Evolutionary conservation across 257 asterid species (phyloP).

Genomic region (Fraxinus pennsylvanica): DNA sequence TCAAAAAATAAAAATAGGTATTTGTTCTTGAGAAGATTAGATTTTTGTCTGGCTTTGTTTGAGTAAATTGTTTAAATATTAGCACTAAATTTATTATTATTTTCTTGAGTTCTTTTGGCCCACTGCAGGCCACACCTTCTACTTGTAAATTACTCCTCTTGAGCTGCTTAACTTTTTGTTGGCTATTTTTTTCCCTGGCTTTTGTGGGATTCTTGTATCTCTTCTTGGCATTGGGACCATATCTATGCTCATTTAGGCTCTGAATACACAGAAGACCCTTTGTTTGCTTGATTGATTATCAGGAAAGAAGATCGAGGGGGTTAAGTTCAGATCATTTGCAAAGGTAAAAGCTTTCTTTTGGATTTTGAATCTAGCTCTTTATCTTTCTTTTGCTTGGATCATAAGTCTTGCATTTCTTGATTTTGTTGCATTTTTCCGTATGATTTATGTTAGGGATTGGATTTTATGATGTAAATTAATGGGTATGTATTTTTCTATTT

Average conservation of each 20-base stretch:
- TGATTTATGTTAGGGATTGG: constrained; percentile 31
- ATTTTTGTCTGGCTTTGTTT: constrained; percentile 58
- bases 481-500: constrained; percentile 8
- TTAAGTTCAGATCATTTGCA: constrained; percentile 49
- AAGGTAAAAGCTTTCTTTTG: constrained; percentile 44
- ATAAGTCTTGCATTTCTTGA: constrained; percentile 27
- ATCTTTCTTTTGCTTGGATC: constrained; percentile 28
- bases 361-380: constrained; percentile 15
- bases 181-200: constrained; percentile 12
- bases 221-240: constrained; percentile 49
- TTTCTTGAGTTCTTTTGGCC: constrained; percentile 55
- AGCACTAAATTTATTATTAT: constrained; percentile 27
- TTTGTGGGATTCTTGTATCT: constrained; percentile 38
- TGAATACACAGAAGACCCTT: constrained; percentile 35
- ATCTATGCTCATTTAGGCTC: constrained; percentile 59
- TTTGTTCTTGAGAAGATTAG: constrained; percentile 40
- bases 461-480: constrained; percentile 19
- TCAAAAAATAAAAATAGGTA: too few species aligned
- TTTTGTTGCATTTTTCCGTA: constrained; percentile 9
- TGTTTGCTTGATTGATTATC: constrained; percentile 55
- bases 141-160: constrained; percentile 56
- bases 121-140: constrained; percentile 50
- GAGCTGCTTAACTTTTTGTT: constrained; percentile 40
- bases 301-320: constrained; percentile 65
- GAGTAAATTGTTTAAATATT: constrained; percentile 25